Percentiles rank a stretch among this genome's conserved stretches.
These are phyloP conservation scores for Ligustrum vulgare DNA, from an alignment of 257 asterid species.

Conservation along the genomic window DNA sequence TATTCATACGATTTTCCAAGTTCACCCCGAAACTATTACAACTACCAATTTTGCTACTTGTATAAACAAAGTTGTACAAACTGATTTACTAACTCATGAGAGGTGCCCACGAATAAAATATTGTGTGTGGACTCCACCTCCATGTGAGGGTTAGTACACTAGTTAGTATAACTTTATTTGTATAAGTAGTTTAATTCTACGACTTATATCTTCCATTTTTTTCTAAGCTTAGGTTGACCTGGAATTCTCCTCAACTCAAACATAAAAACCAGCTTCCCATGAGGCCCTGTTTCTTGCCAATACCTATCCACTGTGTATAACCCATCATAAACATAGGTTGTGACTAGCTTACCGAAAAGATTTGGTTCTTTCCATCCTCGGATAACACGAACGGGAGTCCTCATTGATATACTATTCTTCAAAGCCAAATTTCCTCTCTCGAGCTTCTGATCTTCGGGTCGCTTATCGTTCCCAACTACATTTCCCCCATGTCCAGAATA, in stretches of 20 bases:
- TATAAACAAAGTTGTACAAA: too few species aligned
- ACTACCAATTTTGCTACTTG: too few species aligned
- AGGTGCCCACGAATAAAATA: too few species aligned
- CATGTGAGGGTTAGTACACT: too few species aligned
- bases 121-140: too few species aligned
- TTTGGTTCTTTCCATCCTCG: constrained; percentile 56
- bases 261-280: constrained; percentile 69
- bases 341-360: constrained; percentile 39
- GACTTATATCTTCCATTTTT: constrained; percentile 38
- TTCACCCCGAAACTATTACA: not conserved
- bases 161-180: too few species aligned
- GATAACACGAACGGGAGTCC: constrained; percentile 77
- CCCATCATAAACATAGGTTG: constrained; percentile 74
- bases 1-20: too few species aligned
- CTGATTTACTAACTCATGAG: too few species aligned
- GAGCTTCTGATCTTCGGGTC: constrained; percentile 75
- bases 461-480: constrained; percentile 45
- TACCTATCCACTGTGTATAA: constrained; percentile 62
- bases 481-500: constrained; percentile 91
- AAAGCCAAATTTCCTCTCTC: constrained; percentile 81
- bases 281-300: constrained; percentile 53
- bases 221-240: constrained; percentile 86
- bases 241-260: constrained; percentile 71
- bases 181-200: too few species aligned
- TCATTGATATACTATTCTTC: constrained; percentile 44